These are phyloP conservation scores for Malus hybrid DNA, from an alignment of 331 rosid genomes.

Conservation along the genomic window DNA sequence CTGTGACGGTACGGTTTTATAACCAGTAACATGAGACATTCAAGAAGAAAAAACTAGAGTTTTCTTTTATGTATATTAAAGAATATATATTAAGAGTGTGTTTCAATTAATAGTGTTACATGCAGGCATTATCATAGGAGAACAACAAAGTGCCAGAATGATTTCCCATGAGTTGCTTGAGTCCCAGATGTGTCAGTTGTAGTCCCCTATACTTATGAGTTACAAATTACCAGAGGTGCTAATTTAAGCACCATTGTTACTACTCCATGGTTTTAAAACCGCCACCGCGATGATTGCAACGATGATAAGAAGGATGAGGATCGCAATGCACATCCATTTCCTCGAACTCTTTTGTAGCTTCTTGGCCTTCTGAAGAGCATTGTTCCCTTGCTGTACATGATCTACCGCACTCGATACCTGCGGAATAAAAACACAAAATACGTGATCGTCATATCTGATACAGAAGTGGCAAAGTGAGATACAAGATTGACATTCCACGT, in stretches of 20 bases:
- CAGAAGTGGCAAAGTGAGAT: neutral
- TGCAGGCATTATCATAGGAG: neutral
- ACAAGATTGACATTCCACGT: neutral
- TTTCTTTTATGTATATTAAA: neutral
- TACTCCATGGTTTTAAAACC: constrained; percentile 77
- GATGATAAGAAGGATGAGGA: constrained; percentile 65
- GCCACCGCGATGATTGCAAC: constrained; percentile 47
- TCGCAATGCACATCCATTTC: constrained; percentile 94
- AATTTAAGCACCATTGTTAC: constrained; percentile 40
- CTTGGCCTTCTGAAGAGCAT: constrained; percentile 71
- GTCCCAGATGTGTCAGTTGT: neutral
- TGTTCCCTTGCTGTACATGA: constrained; percentile 87
- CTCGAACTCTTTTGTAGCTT: constrained; percentile 68
- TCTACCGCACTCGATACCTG: constrained; percentile 94
- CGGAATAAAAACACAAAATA: neutral
- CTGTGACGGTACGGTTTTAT: neutral
- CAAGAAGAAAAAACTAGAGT: neutral
- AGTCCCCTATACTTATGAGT: neutral
- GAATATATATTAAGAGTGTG: neutral
- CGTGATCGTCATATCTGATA: neutral
- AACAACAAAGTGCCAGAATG: neutral
- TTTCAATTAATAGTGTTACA: neutral
- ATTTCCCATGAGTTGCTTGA: neutral
- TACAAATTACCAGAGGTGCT: neutral
- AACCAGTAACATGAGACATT: neutral